These are phyloP conservation scores for Mortierella sp. DNA, from an alignment of 371 early-diverging fungal species.

Conservation along the genomic window DNA sequence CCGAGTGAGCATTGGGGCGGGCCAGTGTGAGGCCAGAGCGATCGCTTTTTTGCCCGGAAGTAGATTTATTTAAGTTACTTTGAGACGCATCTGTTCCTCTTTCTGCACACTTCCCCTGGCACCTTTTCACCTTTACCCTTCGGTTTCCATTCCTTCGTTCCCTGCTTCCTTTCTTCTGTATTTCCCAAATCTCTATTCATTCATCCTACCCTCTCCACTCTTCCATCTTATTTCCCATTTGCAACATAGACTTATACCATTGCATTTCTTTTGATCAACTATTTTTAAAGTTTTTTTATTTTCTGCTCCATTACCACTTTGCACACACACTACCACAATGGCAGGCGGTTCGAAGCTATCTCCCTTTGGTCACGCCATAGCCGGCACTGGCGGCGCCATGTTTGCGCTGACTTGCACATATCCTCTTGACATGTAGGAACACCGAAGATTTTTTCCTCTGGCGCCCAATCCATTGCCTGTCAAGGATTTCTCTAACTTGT, in stretches of 20 bases:
- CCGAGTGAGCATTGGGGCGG: constrained; percentile 24
- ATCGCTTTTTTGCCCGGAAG: constrained; percentile 2
- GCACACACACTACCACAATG: constrained; percentile 34
- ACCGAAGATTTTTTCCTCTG: background rate
- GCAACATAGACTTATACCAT: constrained; percentile 3
- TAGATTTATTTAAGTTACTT: background rate
- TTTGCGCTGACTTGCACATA: constrained; percentile 91
- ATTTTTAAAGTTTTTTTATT: constrained; percentile 1
- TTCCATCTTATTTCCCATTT: constrained; percentile 14
- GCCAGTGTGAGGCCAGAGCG: constrained; percentile 40
- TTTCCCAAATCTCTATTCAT: constrained; percentile 12
- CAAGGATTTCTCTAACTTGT: too few relatives aligned
- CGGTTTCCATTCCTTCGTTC: too few relatives aligned
- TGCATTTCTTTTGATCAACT: constrained; percentile 18
- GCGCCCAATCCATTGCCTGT: background rate
- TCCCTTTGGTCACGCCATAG: constrained; percentile 92
- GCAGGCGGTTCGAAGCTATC: constrained; percentile 73
- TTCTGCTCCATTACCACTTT: too few relatives aligned
- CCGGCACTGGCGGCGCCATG: constrained; percentile 93
- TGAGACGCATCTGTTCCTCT: too few relatives aligned
- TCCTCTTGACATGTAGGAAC: constrained; percentile 93
- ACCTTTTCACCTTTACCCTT: too few relatives aligned
- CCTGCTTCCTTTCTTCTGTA: background rate
- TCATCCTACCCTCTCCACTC: constrained; percentile 1
- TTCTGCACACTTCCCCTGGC: too few relatives aligned